Evolutionary conservation across 305 asterid genomes (phyloP), one percentile per base, ranked within the genome.

Genomic region (Fraxinus platypoda): DNA sequence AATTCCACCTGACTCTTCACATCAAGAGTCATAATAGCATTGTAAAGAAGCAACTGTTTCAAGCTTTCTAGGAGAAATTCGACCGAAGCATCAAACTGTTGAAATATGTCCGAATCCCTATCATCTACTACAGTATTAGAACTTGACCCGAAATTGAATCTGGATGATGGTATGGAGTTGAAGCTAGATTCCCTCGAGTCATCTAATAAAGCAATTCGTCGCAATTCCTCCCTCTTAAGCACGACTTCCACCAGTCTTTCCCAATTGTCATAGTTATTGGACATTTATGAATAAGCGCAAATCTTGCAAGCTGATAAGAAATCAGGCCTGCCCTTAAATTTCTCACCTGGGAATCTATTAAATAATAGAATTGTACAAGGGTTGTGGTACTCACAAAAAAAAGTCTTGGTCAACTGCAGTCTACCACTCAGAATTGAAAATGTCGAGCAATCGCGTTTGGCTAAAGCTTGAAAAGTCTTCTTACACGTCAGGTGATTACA

Each of bases 1-100:
- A 26, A 13, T 80, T 88, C 90, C 4, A 88, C 91, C 75, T 90
- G 83, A 6, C 21, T 82, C 75, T 86, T 90, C 31, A 87, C 84
- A 83, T 87, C 93, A 49, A 79, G 33, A 25, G 88, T 88, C 26
- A 91, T 74, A 80, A 31, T 80, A 33, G 86, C 87, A 70, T 89
- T 87, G 91, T 90, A 88, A 57, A 88, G 85, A 8, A 86, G 84
- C 54, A 91, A 89, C 62, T 87, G 87, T 79, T 89, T 87, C 17
- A 90, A 86, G 31, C 90, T 90, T 80, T 90, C 92, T 49, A 91
- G 81, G 49, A 93, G 90, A 31, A 91, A 89, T 59, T 87, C 89
- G 0, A 89, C 88, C 5, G 91, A 95, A 31, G 90, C 91, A 15
- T n/a, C 64, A 13, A n/a, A 54, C 25, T 6, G 64, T 54, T 5